Evolutionary conservation across 768 basidiomycete genomes (phyloP).

Genomic region (Rhodotorula graminis): DNA sequence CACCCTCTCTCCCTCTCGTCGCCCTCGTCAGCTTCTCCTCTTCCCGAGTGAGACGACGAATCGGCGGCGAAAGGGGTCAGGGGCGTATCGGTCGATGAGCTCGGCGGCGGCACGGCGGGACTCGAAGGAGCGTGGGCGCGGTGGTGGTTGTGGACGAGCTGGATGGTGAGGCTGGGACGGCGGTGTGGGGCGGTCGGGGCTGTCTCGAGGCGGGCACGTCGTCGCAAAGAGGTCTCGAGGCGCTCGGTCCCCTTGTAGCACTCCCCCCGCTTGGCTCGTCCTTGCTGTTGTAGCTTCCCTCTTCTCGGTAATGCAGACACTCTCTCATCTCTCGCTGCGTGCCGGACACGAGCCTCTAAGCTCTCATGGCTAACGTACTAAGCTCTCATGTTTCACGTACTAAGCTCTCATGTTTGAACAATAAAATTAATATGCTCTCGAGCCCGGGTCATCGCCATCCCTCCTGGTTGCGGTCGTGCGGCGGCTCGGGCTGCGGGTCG

Average conservation of each 20-base stretch:
- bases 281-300: not conserved
- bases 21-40: not conserved
- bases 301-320: not conserved
- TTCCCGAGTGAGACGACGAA: not conserved
- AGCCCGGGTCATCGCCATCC: not conserved
- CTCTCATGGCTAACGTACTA: too few relatives aligned
- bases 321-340: not conserved
- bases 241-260: not conserved
- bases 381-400: too few relatives aligned
- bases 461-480: not conserved
- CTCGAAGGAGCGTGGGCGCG: not conserved
- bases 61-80: too few relatives aligned
- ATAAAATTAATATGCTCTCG: too few relatives aligned
- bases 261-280: not conserved
- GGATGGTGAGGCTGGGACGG: not conserved
- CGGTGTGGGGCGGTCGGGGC: not conserved
- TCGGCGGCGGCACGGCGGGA: not conserved
- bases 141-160: not conserved
- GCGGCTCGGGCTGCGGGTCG: not conserved
- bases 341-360: too few relatives aligned
- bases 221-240: not conserved
- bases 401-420: too few relatives aligned
- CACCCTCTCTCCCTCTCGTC: not conserved
- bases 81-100: conserved; percentile 10
- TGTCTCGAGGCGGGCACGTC: not conserved